phyloP scores from a whole-genome alignment of 352 stramenopile genomes.

The Phytopythium sindhum region DNA sequence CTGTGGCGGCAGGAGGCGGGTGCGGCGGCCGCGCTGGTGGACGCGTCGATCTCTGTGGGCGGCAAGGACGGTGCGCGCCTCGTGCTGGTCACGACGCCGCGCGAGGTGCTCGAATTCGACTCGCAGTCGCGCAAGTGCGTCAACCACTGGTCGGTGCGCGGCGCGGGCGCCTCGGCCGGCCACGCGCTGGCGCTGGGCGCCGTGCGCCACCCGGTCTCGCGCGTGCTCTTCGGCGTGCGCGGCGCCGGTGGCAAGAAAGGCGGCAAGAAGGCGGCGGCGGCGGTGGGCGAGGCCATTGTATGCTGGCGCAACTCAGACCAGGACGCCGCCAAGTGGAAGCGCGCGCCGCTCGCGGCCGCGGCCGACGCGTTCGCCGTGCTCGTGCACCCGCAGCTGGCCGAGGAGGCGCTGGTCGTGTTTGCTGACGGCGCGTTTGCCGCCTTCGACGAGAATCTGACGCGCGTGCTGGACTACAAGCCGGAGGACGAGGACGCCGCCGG shows the following conservation, averaged over 20 bases:
- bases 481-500: constrained; percentile 17
- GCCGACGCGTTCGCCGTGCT: constrained; percentile 40
- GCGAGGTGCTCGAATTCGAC: constrained; percentile 69
- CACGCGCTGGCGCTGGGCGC: constrained; percentile 47
- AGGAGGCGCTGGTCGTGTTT: constrained; percentile 68
- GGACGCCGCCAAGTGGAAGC: constrained; percentile 64
- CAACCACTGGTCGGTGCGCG: constrained; percentile 74
- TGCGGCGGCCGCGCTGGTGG: constrained; percentile 45
- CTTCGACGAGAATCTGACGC: constrained; percentile 49
- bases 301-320: constrained; percentile 61
- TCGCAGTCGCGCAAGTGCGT: constrained; percentile 59
- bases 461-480: constrained; percentile 21
- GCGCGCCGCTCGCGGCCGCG: constrained; percentile 27
- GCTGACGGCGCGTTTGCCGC: constrained; percentile 53
- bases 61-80: constrained; percentile 51
- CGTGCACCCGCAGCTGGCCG: constrained; percentile 54
- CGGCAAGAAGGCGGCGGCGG: neutral
- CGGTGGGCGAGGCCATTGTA: constrained; percentile 36
- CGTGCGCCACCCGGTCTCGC: constrained; percentile 51
- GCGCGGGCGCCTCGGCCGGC: constrained; percentile 22
- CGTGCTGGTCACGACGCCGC: constrained; percentile 58
- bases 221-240: constrained; percentile 56
- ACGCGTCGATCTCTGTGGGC: constrained; percentile 26
- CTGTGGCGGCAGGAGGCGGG: constrained; percentile 60
- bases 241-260: constrained; percentile 28